phyloP scores from a whole-genome alignment of 1,139 yeast genomes.

The Casaregolazyma suthepensis region DNA sequence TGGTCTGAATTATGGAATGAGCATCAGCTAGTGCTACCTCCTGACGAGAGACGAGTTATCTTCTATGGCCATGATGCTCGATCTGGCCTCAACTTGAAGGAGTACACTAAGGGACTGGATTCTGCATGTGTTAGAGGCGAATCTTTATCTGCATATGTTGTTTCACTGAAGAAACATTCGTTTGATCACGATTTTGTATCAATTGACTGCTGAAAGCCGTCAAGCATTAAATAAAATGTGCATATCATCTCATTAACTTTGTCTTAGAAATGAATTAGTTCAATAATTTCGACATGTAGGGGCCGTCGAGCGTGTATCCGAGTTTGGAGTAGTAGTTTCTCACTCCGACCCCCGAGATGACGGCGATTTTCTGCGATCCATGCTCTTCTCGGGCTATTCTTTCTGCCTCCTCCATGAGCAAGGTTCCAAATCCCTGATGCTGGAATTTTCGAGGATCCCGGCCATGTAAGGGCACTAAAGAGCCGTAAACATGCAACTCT shows the following conservation, averaged over 20 bases:
- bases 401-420: slow-evolving; percentile 97
- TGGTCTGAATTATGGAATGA: slow-evolving; percentile 65
- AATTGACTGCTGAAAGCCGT: neutral
- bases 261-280: slow-evolving; percentile 9
- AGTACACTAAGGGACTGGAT: slow-evolving; percentile 74
- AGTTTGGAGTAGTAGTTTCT: slow-evolving; percentile 89
- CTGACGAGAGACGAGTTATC: slow-evolving; percentile 45
- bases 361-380: slow-evolving; percentile 85
- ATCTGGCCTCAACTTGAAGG: slow-evolving; percentile 60
- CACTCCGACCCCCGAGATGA: slow-evolving; percentile 96
- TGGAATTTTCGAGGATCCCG: slow-evolving; percentile 97
- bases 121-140: slow-evolving; percentile 78
- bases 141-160: slow-evolving; percentile 57
- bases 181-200: slow-evolving; percentile 8
- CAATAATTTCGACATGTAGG: slow-evolving; percentile 77
- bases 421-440: slow-evolving; percentile 98
- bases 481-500: slow-evolving; percentile 95
- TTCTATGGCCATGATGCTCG: slow-evolving; percentile 89
- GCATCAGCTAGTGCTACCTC: slow-evolving; percentile 37
- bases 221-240: neutral
- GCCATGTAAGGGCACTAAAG: slow-evolving; percentile 95
- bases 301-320: slow-evolving; percentile 92
- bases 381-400: slow-evolving; percentile 94
- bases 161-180: slow-evolving; percentile 25
- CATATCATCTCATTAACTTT: neutral